Percentiles rank a stretch among this genome's conserved stretches.
Evolutionary conservation across 202 grass and related monocot species (phyloP).

Genomic region (Eragrostis tef): DNA sequence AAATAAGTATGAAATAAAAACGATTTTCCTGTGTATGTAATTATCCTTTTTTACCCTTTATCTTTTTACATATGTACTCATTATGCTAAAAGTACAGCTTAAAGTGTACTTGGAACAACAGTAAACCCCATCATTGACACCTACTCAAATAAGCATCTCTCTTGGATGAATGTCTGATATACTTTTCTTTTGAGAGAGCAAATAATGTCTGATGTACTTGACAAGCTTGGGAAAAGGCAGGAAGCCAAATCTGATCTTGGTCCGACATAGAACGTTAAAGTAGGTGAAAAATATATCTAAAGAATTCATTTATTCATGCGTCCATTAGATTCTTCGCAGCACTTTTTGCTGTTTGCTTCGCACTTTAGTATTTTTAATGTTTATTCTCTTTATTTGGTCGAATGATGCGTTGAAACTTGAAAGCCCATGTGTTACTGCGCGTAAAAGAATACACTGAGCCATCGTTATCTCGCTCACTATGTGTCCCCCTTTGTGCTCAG

Average conservation of each 20-base stretch:
- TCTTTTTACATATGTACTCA: background rate
- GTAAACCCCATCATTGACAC: background rate
- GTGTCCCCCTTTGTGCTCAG: background rate
- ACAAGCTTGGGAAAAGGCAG: background rate
- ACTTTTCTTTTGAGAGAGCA: no score
- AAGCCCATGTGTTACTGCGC: background rate
- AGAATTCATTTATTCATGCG: background rate
- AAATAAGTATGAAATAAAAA: background rate
- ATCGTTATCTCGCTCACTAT: background rate
- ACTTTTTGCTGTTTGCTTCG: background rate
- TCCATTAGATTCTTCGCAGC: background rate
- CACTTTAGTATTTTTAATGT: background rate
- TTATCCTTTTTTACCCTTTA: background rate
- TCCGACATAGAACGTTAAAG: conserved; percentile 15
- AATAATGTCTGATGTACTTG: conserved; percentile 4
- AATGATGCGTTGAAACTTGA: no score
- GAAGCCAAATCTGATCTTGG: background rate
- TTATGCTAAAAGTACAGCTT: background rate
- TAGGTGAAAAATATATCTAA: background rate
- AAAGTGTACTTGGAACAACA: background rate
- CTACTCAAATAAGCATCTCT: background rate
- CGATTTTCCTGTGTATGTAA: background rate
- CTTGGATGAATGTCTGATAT: background rate
- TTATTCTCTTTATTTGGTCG: background rate
- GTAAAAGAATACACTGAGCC: background rate